A percentile compares a stretch with the other conserved stretches of the same genome.
Evolutionary conservation across 352 stramenopile species (phyloP).

Genomic region (Pythium folliculosum): DNA sequence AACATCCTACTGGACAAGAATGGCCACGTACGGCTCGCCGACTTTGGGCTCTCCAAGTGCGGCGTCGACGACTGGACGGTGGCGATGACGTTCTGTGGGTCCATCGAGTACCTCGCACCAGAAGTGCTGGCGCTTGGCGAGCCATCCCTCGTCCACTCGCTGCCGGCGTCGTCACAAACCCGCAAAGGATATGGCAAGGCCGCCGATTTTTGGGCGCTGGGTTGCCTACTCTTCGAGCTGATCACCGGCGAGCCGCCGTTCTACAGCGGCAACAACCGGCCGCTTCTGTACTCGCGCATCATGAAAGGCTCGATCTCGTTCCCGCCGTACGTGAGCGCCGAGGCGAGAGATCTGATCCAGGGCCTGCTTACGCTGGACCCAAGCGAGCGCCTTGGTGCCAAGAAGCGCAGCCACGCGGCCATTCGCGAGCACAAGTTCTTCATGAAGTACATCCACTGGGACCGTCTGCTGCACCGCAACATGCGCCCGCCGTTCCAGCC

Average conservation of each 20-base stretch:
- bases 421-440: conserved; percentile 77
- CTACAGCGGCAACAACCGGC: conserved; percentile 69
- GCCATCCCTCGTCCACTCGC: conserved; percentile 20
- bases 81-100: conserved; percentile 84
- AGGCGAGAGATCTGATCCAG: conserved; percentile 56
- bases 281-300: conserved; percentile 65
- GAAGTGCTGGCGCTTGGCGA: conserved; percentile 69
- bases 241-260: conserved; percentile 86
- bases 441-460: conserved; percentile 67
- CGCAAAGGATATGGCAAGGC: conserved; percentile 79
- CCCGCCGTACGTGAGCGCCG: conserved; percentile 47
- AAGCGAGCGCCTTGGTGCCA: conserved; percentile 54
- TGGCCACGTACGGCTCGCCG: conserved; percentile 85
- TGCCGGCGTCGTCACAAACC: neutral
- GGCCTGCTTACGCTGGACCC: conserved; percentile 57
- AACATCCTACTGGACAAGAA: conserved; percentile 91
- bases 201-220: conserved; percentile 90
- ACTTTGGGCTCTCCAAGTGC: conserved; percentile 90
- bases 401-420: conserved; percentile 37
- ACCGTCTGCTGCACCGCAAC: conserved; percentile 42
- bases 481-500: conserved; percentile 65
- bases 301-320: conserved; percentile 49
- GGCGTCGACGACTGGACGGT: conserved; percentile 63
- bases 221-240: conserved; percentile 89
- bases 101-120: conserved; percentile 86